Percentiles rank a stretch among this genome's conserved stretches.
Conservation (phyloP, 305 asterid genomes). For the Salvia sclarea region DNA sequence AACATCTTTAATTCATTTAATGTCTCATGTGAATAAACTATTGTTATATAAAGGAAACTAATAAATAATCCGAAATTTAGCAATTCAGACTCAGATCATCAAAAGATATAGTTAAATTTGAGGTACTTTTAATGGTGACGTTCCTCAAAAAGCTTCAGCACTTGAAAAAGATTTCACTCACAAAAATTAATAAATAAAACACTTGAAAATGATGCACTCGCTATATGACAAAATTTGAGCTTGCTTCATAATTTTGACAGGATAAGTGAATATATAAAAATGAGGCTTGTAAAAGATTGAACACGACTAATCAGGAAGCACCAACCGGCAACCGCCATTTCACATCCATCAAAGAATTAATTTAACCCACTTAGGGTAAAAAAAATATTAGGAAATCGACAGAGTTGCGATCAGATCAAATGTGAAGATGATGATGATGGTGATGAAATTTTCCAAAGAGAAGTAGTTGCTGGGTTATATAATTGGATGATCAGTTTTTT, state of each 20-base stretch:
- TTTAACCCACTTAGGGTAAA: background rate
- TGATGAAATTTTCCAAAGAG: slow-evolving; percentile 15
- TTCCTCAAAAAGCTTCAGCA: too few species aligned
- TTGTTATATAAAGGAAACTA: too few species aligned
- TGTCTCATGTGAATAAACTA: too few species aligned
- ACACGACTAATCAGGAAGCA: background rate
- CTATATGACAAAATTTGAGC: background rate
- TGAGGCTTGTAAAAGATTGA: background rate
- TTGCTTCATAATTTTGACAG: background rate
- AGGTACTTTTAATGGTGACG: too few species aligned
- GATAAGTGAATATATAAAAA: background rate
- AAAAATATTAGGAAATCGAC: background rate
- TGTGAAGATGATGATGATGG: slow-evolving; percentile 6
- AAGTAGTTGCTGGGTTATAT: slow-evolving; percentile 15
- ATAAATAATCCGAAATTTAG: too few species aligned
- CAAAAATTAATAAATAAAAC: too few species aligned
- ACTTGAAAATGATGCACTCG: too few species aligned
- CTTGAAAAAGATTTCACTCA: too few species aligned
- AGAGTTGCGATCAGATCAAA: background rate
- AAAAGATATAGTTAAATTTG: too few species aligned
- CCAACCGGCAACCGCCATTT: slow-evolving; percentile 6
- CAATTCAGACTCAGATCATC: too few species aligned
- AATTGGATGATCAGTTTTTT: slow-evolving; percentile 13
- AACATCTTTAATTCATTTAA: too few species aligned
- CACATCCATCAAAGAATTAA: background rate